phyloP scores from a whole-genome alignment of 257 asterid species.

The Scutellaria barbata region DNA sequence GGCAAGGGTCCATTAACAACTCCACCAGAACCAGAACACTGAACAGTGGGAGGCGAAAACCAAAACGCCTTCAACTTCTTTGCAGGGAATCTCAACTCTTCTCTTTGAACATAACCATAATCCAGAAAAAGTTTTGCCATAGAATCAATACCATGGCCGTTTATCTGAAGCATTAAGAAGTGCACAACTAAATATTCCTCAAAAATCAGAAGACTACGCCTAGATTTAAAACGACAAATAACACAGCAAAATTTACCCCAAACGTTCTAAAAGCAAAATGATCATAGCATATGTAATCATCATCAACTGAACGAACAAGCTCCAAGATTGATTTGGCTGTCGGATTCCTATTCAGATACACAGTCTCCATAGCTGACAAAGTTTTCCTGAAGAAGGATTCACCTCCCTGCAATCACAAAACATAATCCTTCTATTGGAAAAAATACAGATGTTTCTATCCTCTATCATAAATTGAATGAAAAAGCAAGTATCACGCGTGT shows the following conservation, averaged over 20 bases:
- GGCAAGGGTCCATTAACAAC: slow-evolving; percentile 87
- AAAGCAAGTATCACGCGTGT: not conserved
- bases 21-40: slow-evolving; percentile 43
- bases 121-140: slow-evolving; percentile 78
- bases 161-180: slow-evolving; percentile 48
- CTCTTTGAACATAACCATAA: slow-evolving; percentile 80
- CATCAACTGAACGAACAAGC: slow-evolving; percentile 70
- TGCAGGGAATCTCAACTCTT: slow-evolving; percentile 89
- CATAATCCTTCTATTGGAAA: slow-evolving; percentile 11
- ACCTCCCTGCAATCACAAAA: slow-evolving; percentile 62
- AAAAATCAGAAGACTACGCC: too few relatives aligned
- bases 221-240: not conserved
- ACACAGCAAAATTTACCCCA: slow-evolving; percentile 55
- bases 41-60: slow-evolving; percentile 75
- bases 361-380: slow-evolving; percentile 70
- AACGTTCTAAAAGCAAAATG: slow-evolving; percentile 89
- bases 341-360: slow-evolving; percentile 79
- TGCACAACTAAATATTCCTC: not conserved
- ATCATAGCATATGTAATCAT: slow-evolving; percentile 76
- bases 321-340: slow-evolving; percentile 83
- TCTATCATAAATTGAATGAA: not conserved
- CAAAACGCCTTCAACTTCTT: slow-evolving; percentile 92
- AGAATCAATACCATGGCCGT: slow-evolving; percentile 88
- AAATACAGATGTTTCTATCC: too few relatives aligned
- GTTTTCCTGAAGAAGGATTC: slow-evolving; percentile 81